A percentile compares a stretch with the other conserved stretches of the same genome.
These are phyloP conservation scores for Lolium multiflorum DNA, from an alignment of 176 grass and related monocot species.

Conservation along the genomic window DNA sequence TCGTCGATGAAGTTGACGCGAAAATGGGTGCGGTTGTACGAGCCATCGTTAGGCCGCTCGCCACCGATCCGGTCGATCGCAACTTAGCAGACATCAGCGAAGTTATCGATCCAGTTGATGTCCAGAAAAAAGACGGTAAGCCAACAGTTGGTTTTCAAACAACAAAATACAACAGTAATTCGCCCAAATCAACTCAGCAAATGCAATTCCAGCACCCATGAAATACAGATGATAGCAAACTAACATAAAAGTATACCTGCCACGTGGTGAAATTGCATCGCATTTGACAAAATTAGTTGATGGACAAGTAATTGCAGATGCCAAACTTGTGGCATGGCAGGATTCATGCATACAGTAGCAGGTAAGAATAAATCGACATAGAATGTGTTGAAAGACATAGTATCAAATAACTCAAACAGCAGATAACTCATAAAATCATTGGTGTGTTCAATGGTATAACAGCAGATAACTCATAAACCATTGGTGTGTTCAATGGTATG, in stretches of 20 bases:
- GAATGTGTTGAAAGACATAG: neutral
- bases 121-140: too few relatives aligned
- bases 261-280: neutral
- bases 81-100: neutral
- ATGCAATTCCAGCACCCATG: neutral
- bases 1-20: neutral
- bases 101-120: neutral
- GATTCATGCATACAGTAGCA: neutral
- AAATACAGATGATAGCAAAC: neutral
- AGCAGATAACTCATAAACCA: neutral
- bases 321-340: neutral
- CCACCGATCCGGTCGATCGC: neutral
- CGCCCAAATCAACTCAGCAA: neutral
- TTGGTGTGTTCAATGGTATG: slow-evolving; percentile 13
- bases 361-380: too few relatives aligned
- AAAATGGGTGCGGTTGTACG: neutral
- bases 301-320: neutral
- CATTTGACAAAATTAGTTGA: neutral
- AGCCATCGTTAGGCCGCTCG: neutral
- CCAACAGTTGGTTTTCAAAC: neutral
- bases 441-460: neutral
- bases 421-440: neutral
- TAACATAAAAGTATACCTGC: neutral
- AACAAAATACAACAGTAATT: neutral
- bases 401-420: neutral